phyloP scores from a whole-genome alignment of 352 stramenopile genomes.

The Peronospora farinosa region DNA sequence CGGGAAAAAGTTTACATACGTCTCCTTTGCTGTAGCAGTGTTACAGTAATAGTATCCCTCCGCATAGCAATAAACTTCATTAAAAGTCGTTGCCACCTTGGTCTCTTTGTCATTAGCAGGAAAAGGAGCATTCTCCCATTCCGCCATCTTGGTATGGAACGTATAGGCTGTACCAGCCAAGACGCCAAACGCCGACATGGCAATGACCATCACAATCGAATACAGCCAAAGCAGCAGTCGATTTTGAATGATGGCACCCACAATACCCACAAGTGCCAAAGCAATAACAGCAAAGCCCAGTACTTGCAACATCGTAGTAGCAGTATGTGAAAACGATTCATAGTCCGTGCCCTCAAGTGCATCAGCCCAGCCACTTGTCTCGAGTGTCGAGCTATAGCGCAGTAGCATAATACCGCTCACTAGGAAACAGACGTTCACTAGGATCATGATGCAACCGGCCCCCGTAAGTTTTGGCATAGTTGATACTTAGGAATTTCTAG shows the following conservation, averaged over 20 bases:
- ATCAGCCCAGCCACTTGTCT: conserved; percentile 66
- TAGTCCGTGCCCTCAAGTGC: conserved; percentile 70
- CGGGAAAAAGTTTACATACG: conserved; percentile 59
- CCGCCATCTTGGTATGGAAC: conserved; percentile 62
- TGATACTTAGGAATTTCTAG: background rate
- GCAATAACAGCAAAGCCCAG: conserved; percentile 52
- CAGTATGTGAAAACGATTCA: conserved; percentile 36
- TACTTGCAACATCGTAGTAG: conserved; percentile 41
- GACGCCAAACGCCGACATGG: conserved; percentile 69
- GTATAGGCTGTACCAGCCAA: conserved; percentile 61
- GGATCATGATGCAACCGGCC: conserved; percentile 54
- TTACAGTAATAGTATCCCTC: conserved; percentile 83
- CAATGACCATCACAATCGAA: conserved; percentile 56
- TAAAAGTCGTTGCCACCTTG: conserved; percentile 63
- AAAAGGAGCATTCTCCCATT: conserved; percentile 51
- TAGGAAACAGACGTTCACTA: conserved; percentile 75
- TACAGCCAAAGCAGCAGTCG: conserved; percentile 68
- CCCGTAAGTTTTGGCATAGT: conserved; percentile 32
- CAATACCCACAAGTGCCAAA: conserved; percentile 55
- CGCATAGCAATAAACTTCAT: conserved; percentile 80
- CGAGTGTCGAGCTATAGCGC: conserved; percentile 47
- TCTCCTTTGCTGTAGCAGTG: conserved; percentile 51
- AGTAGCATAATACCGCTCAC: conserved; percentile 56
- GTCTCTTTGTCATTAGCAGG: conserved; percentile 48
- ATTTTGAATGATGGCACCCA: conserved; percentile 61